phyloP scores from a whole-genome alignment of 495 filamentous ascomycete species.

The Elasticomyces elasticus region DNA sequence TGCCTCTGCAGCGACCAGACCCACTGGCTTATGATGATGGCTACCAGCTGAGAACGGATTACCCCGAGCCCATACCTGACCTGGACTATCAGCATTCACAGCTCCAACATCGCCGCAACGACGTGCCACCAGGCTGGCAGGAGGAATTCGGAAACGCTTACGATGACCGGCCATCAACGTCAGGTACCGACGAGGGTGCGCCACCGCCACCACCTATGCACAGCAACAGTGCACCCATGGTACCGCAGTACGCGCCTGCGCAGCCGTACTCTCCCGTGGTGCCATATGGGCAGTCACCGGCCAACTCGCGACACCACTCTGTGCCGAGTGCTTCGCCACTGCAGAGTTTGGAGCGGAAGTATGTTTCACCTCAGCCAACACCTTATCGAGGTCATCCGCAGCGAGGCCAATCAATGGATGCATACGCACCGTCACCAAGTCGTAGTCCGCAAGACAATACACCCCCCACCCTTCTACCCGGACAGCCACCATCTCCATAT shows the following conservation, averaged over 20 bases:
- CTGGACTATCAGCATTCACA: conserved; percentile 21
- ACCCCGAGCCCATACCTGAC: conserved; percentile 21
- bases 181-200: conserved; percentile 17
- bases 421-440: conserved; percentile 12
- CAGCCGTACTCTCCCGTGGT: conserved; percentile 1
- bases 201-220: conserved; percentile 35
- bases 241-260: conserved; percentile 6
- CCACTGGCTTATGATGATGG: conserved; percentile 1
- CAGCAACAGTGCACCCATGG: conserved; percentile 27
- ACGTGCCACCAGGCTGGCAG: conserved; percentile 15
- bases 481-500: conserved; percentile 8
- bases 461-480: neutral
- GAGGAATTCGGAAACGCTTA: conserved; percentile 9
- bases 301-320: conserved; percentile 17
- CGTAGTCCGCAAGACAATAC: neutral
- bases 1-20: conserved; percentile 2
- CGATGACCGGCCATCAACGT: neutral
- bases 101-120: conserved; percentile 12
- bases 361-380: conserved; percentile 1
- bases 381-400: neutral
- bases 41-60: conserved; percentile 17
- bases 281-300: conserved; percentile 6
- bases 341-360: conserved; percentile 7
- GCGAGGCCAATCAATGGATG: conserved; percentile 12
- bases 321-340: conserved; percentile 9